These are phyloP conservation scores for Striga asiatica DNA, from an alignment of 257 asterid species.

Conservation along the genomic window DNA sequence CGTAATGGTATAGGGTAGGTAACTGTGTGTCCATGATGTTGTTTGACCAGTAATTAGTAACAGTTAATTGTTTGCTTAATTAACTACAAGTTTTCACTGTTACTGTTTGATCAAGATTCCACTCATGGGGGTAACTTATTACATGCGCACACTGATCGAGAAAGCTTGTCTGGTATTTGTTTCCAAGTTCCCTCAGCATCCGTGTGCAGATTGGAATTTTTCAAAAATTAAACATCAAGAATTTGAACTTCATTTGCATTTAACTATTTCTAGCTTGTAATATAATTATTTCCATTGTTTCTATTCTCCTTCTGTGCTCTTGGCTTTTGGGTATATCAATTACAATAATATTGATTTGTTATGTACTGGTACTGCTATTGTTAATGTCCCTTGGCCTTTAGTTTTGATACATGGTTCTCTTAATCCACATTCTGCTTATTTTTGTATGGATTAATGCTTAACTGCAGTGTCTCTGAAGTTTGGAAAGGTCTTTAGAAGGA, in stretches of 20 bases:
- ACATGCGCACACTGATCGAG: conserved; percentile 24
- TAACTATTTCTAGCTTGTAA: neutral
- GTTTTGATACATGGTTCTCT: neutral
- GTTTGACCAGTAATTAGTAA: conserved; percentile 14
- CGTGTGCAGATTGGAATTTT: conserved; percentile 33
- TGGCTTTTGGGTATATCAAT: neutral
- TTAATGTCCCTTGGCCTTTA: no score
- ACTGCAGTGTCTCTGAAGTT: neutral
- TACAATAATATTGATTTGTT: no score
- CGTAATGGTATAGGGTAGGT: conserved; percentile 15
- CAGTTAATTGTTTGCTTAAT: conserved; percentile 10
- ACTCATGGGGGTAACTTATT: neutral
- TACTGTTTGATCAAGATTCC: conserved; percentile 14
- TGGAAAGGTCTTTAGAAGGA: neutral
- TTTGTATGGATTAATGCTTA: conserved; percentile 7
- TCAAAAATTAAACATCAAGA: conserved; percentile 24
- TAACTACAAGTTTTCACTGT: conserved; percentile 13
- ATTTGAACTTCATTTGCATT: neutral
- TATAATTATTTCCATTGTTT: neutral
- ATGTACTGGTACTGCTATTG: no score
- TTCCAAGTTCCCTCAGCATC: conserved; percentile 11
- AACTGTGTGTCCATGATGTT: conserved; percentile 15
- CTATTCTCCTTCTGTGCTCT: neutral
- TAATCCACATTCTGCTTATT: neutral
- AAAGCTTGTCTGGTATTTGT: conserved; percentile 32